Evolutionary conservation across 1,284 basidiomycete genomes (phyloP).

Genomic region (Boletus smithii): DNA sequence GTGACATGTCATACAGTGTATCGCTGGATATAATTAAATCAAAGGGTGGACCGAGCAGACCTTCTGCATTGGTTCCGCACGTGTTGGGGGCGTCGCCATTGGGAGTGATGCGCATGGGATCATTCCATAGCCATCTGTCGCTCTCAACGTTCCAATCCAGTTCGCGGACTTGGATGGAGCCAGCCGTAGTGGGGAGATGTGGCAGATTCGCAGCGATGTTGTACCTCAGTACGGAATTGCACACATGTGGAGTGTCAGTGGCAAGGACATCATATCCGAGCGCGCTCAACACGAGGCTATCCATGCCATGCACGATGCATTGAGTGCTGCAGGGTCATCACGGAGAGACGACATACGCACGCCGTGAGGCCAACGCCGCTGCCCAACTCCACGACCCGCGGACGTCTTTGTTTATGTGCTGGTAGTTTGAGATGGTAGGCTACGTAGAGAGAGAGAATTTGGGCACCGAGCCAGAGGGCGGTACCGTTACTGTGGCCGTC

Average conservation of each 20-base stretch:
- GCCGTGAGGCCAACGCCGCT: slow-evolving; percentile 79
- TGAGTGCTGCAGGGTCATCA: no score
- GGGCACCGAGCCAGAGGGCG: slow-evolving; percentile 84
- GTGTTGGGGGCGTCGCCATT: background rate
- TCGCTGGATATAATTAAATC: slow-evolving; percentile 84
- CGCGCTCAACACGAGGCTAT: slow-evolving; percentile 63
- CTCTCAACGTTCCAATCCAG: slow-evolving; percentile 49
- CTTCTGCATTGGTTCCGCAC: slow-evolving; percentile 1
- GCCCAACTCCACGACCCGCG: slow-evolving; percentile 72
- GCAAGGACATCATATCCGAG: slow-evolving; percentile 76
- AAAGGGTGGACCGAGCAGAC: slow-evolving; percentile 50
- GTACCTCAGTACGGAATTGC: slow-evolving; percentile 58
- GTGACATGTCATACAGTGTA: slow-evolving; percentile 70
- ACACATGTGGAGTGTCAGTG: slow-evolving; percentile 74
- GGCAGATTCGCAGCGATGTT: slow-evolving; percentile 61
- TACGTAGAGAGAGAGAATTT: slow-evolving; percentile 70
- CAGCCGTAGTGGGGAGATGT: slow-evolving; percentile 45
- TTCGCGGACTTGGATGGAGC: slow-evolving; percentile 41
- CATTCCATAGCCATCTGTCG: slow-evolving; percentile 35
- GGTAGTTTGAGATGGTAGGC: slow-evolving; percentile 31
- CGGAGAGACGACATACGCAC: slow-evolving; percentile 44
- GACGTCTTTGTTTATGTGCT: slow-evolving; percentile 24
- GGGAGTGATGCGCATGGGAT: slow-evolving; percentile 28
- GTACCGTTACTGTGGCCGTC: slow-evolving; percentile 74
- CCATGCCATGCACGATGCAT: slow-evolving; percentile 10